Percentiles rank a stretch among this genome's conserved stretches.
Evolutionary conservation across 179 eudicot species (phyloP).

Genomic region (Dionaea muscipula): DNA sequence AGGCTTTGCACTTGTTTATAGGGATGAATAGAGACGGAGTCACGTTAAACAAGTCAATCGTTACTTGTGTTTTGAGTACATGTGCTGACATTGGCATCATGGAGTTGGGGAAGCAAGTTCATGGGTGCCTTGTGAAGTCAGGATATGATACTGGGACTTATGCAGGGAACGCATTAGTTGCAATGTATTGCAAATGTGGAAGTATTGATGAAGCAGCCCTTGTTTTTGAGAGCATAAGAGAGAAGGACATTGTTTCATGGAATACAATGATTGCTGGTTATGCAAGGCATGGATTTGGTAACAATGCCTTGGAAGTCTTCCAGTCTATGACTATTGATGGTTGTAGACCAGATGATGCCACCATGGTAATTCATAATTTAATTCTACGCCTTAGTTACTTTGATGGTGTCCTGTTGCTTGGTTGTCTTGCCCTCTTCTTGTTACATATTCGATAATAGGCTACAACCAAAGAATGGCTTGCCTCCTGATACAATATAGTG

Average conservation of each 20-base stretch:
- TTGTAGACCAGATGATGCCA: slow-evolving; percentile 54
- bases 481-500: too few relatives aligned
- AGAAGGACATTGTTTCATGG: slow-evolving; percentile 62
- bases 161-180: slow-evolving; percentile 67
- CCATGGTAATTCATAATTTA: slow-evolving; percentile 38
- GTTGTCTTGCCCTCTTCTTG: too few relatives aligned
- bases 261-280: slow-evolving; percentile 67
- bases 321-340: slow-evolving; percentile 36
- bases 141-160: slow-evolving; percentile 47
- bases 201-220: slow-evolving; percentile 53
- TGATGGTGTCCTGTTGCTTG: too few relatives aligned
- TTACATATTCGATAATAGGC: too few relatives aligned
- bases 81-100: slow-evolving; percentile 59
- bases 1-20: slow-evolving; percentile 44
- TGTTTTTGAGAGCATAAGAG: slow-evolving; percentile 37
- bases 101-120: slow-evolving; percentile 60
- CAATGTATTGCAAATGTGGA: slow-evolving; percentile 72
- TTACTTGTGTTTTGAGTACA: slow-evolving; percentile 55
- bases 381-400: neutral
- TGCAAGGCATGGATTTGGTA: slow-evolving; percentile 66
- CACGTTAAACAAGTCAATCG: slow-evolving; percentile 37
- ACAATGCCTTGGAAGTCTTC: slow-evolving; percentile 43
- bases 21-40: slow-evolving; percentile 51
- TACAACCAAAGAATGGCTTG: too few relatives aligned
- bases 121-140: slow-evolving; percentile 40